Evolutionary conservation across 495 filamentous ascomycete genomes (phyloP).

Genomic region (Xylaria venustula): DNA sequence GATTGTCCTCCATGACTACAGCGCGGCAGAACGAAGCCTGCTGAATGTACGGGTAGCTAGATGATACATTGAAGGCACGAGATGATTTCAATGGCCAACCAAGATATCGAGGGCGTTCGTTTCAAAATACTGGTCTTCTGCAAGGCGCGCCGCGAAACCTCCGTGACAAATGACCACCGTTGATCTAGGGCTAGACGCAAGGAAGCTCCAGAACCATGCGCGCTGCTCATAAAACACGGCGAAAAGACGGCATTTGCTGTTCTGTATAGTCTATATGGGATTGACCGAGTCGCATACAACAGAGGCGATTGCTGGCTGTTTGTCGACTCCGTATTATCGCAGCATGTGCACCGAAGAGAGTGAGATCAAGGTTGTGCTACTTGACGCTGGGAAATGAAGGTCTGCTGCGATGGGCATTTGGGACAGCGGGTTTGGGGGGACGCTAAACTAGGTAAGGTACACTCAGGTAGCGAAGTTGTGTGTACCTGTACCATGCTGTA

Average conservation of each 20-base stretch:
- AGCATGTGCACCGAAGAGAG: conserved; percentile 1
- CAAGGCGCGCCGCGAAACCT: conserved; percentile 4
- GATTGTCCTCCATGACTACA: conserved; percentile 33
- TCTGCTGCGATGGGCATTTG: background rate
- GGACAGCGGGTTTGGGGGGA: background rate
- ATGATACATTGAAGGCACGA: conserved; percentile 29
- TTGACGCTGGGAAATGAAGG: conserved; percentile 3
- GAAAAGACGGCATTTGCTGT: background rate
- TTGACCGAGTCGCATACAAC: background rate
- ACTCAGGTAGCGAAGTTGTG: background rate
- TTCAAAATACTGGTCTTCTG: background rate
- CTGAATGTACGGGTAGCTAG: conserved; percentile 14
- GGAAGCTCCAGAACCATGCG: background rate
- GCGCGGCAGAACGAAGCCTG: conserved; percentile 29
- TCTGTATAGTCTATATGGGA: background rate
- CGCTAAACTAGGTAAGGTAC: too few species aligned
- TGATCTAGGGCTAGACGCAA: background rate
- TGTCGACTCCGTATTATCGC: conserved; percentile 2
- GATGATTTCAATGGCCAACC: conserved; percentile 5
- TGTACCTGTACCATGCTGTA: background rate
- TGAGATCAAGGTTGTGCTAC: conserved; percentile 3
- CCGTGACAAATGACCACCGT: background rate
- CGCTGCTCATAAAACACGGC: background rate
- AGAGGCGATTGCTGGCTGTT: conserved; percentile 1
- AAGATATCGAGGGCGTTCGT: background rate